Conservation (phyloP, 345 rosid genomes). For the Capsella bursapastoris region DNA sequence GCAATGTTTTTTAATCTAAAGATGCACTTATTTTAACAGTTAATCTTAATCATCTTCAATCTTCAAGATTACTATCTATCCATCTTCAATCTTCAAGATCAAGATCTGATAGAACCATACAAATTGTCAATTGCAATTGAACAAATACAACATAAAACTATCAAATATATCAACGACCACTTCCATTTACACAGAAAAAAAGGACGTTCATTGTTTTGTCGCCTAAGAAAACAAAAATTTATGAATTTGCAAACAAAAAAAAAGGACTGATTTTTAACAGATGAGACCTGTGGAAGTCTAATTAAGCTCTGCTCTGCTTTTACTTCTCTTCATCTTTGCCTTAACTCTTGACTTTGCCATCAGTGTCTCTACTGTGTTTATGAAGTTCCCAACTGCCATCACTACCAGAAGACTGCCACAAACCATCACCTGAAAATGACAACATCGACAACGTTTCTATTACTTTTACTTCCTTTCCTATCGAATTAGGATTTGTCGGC, state of each 20-base stretch:
- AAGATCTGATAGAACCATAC: neutral
- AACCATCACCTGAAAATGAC: conserved; percentile 64
- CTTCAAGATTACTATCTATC: too few relatives aligned
- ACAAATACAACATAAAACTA: conserved; percentile 14
- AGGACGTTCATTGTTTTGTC: conserved; percentile 11
- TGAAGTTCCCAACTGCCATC: conserved; percentile 95
- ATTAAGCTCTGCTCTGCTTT: conserved; percentile 75
- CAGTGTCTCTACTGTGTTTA: conserved; percentile 80
- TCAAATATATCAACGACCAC: conserved; percentile 29
- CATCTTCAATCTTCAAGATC: neutral
- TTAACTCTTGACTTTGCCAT: conserved; percentile 87
- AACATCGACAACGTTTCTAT: neutral
- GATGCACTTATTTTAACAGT: neutral
- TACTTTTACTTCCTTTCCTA: conserved; percentile 12
- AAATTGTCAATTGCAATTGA: neutral
- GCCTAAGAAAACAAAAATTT: conserved; percentile 15
- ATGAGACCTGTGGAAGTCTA: conserved; percentile 39
- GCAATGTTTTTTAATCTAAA: too few relatives aligned
- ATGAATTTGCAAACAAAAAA: neutral
- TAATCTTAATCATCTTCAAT: neutral
- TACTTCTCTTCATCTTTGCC: conserved; percentile 93
- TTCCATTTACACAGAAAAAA: conserved; percentile 36
- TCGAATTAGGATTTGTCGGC: neutral
- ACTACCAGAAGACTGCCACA: conserved; percentile 85
- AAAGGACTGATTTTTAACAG: neutral